A percentile compares a stretch with the other conserved stretches of the same genome.
These are phyloP conservation scores for Metschnikowia continentalis DNA, from an alignment of 805 yeast species.

Conservation along the genomic window DNA sequence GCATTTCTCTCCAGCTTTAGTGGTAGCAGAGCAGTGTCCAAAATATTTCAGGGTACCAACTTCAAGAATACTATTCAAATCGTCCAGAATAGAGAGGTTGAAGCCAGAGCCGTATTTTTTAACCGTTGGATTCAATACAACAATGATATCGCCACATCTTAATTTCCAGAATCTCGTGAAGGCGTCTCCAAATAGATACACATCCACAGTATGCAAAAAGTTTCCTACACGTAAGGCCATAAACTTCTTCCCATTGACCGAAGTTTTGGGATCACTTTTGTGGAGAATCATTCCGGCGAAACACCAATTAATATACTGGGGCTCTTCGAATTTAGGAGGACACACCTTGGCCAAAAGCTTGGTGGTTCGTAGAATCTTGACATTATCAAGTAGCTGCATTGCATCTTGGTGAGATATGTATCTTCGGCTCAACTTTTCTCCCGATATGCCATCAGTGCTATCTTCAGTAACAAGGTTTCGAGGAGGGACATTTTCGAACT, in stretches of 20 bases:
- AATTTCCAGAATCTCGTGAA: constrained; percentile 71
- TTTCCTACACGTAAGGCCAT: constrained; percentile 64
- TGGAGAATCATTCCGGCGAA: constrained; percentile 62
- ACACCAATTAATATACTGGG: constrained; percentile 74
- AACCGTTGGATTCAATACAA: constrained; percentile 70
- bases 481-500: constrained; percentile 16
- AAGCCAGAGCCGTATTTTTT: constrained; percentile 38
- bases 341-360: constrained; percentile 59
- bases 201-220: constrained; percentile 54
- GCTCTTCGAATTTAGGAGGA: constrained; percentile 67
- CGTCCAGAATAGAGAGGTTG: constrained; percentile 51
- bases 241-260: constrained; percentile 46
- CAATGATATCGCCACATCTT: constrained; percentile 68
- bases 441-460: constrained; percentile 10
- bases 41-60: constrained; percentile 68
- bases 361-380: constrained; percentile 53
- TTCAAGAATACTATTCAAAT: constrained; percentile 54
- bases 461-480: constrained; percentile 1
- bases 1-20: constrained; percentile 50
- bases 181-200: constrained; percentile 64
- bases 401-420: constrained; percentile 3
- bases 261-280: constrained; percentile 51
- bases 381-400: constrained; percentile 36
- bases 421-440: constrained; percentile 13
- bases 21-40: constrained; percentile 59